Evolutionary conservation across 768 basidiomycete species (phyloP), one percentile per base, ranked within the genome.

Genomic region (Auricularia sp.): DNA sequence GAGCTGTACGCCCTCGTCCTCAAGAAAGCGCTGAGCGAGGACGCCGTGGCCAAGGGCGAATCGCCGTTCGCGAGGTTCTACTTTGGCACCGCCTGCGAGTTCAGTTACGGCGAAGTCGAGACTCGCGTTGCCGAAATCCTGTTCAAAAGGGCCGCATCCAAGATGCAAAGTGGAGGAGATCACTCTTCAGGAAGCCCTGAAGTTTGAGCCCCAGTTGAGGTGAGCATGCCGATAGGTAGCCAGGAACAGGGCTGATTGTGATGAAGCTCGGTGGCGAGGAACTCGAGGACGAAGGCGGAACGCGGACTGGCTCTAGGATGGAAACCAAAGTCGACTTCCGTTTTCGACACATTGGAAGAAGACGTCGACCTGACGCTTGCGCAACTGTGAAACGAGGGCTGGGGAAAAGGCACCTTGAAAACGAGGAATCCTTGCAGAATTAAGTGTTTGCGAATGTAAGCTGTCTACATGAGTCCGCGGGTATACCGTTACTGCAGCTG

Each of bases 1-100:
- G 61, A 67, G n/a, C 61, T 67, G 11, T 67, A 67, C 39, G 36
- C 36, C 2, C 63, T 64, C 36, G 66, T 67, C 33, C 44, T 64
- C 61, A 43, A 61, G 18, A 47, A 53, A 4, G 63, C 64, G 23
- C 59, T 67, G 56, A 33, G 29, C 23, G 56, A 59, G 34, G 56
- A 59, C 12, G 54, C 63, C 8, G 63, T 58, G 4, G n/a, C 51
- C 3, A 33, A 35, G 12, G 36, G 36, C 4, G 59, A 36, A 10
- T 36, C 21, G 23, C 23, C 65, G 8, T 67, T 65, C 61, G 66
- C 44, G 36, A 33, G 61, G 12, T 67, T 64, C 64, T 67, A 63
- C 64, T 64, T 51, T 11, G 66, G 60, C 36, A 53, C 61, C 12
- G 51, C 60, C 3, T 61, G 47, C n/a, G 54, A 58, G 29, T 61